Base-by-base conservation (phyloP, 352 stramenopile species). In the Phytophthora ramorum region DNA sequence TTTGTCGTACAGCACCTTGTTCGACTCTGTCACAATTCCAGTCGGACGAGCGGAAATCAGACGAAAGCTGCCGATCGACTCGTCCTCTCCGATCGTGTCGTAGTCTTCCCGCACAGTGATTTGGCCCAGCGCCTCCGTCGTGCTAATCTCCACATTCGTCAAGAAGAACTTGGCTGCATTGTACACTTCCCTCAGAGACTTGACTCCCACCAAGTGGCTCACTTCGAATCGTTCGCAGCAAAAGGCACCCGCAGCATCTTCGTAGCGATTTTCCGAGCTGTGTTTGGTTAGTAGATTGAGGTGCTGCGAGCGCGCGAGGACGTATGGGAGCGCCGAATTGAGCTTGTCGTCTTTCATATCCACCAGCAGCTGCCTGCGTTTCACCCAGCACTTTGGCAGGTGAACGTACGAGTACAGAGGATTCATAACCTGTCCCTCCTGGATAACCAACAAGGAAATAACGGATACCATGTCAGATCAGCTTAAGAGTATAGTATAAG, bases 51-150 rank as follows among this genome's bases (percentile, higher is more conserved):
- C 46, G 0, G 53, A 72, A 7, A 79, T 56, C 24, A 81, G 24
- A 1, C 73, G 73, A 43, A 73, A 66, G 16, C 71, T 69, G 3
- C 43, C 44, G n/a, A 74, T 69, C 5, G 56, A 62, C 12, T 52
- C 48, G 24, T 60, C 53, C n/a, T 62, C 57, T 14, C 65, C 62
- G 16, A 71, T 43, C 9, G 32, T 68, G 51, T 81, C 69, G 32
- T 80, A 77, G 51, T 78, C 71, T 26, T 85, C 73, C 16, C 76
- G 49, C 16, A 82, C 49, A 7, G 64, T 78, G 8, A 76, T 57
- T 6, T 70, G 52, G 0, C 58, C 62, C 6, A 75, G 63, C 7
- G 37, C 35, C 43, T 77, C 69, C 7, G 69, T 73, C 9, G 71
- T 77, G n/a, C 32, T 66, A 55, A 77, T 77, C 49, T 77, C 69